phyloP scores from a whole-genome alignment of 2,329 filamentous ascomycete species.

The Amauroascus verrucosus region DNA sequence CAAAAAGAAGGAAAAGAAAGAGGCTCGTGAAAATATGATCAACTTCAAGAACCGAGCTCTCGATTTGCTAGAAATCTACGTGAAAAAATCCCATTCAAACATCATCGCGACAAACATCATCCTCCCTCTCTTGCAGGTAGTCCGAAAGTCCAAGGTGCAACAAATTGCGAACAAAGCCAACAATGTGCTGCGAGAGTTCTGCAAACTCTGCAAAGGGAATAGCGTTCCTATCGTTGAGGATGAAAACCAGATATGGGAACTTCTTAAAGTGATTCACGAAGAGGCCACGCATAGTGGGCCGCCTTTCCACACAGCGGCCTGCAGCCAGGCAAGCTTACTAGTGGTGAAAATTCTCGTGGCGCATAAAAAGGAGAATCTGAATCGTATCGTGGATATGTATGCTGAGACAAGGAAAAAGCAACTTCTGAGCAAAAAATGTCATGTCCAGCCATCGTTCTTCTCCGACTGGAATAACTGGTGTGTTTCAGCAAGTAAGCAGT shows the following conservation, averaged over 20 bases:
- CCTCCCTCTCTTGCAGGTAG: slow-evolving; percentile 63
- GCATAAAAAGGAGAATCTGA: slow-evolving; percentile 42
- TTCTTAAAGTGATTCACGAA: slow-evolving; percentile 59
- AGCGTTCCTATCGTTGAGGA: slow-evolving; percentile 32
- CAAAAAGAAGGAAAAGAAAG: slow-evolving; percentile 74
- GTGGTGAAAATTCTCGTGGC: slow-evolving; percentile 37
- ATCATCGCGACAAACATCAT: slow-evolving; percentile 59
- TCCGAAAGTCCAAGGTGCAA: slow-evolving; percentile 66
- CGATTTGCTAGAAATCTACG: slow-evolving; percentile 74
- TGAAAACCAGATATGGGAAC: slow-evolving; percentile 41
- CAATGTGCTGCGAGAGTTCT: slow-evolving; percentile 61
- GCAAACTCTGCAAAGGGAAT: slow-evolving; percentile 49
- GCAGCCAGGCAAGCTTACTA: slow-evolving; percentile 49
- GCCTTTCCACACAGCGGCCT: slow-evolving; percentile 62
- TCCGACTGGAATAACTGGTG: slow-evolving; percentile 67
- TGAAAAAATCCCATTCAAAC: slow-evolving; percentile 65
- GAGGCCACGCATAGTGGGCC: slow-evolving; percentile 48
- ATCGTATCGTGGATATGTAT: slow-evolving; percentile 54
- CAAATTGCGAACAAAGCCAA: slow-evolving; percentile 63
- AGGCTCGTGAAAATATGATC: slow-evolving; percentile 77
- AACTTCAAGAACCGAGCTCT: slow-evolving; percentile 93
- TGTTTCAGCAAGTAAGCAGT: slow-evolving; percentile 34
- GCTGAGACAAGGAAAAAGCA: slow-evolving; percentile 50
- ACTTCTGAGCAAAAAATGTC: slow-evolving; percentile 47
- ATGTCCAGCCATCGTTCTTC: slow-evolving; percentile 57